A percentile compares a stretch with the other conserved stretches of the same genome.
These are phyloP conservation scores for Escallonia herrerae DNA, from an alignment of 129 eudicot species.

Conservation along the genomic window DNA sequence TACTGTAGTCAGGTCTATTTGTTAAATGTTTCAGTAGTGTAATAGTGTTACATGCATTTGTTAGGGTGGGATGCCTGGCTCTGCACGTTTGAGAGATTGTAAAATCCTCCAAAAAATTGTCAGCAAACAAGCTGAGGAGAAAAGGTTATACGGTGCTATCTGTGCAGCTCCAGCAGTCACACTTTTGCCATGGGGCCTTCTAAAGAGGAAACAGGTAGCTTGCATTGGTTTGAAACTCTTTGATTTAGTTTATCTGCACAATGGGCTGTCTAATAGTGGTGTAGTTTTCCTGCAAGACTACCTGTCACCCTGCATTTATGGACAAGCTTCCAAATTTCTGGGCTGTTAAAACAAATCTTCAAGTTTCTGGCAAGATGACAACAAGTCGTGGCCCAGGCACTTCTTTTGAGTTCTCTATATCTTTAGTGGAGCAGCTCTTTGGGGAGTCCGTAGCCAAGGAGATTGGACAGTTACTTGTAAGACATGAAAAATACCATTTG, in stretches of 20 bases:
- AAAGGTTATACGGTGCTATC: slow-evolving; percentile 82
- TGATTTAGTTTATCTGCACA: slow-evolving; percentile 6
- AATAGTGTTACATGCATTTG: too few relatives aligned
- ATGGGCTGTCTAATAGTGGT: slow-evolving; percentile 9
- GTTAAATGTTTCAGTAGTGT: too few relatives aligned
- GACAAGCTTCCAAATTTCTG: slow-evolving; percentile 81
- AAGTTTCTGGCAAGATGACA: slow-evolving; percentile 79
- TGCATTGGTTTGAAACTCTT: neutral
- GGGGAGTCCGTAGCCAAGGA: slow-evolving; percentile 58
- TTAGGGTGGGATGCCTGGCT: slow-evolving; percentile 99
- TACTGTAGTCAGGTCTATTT: neutral
- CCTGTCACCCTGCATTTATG: slow-evolving; percentile 94
- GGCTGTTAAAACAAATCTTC: slow-evolving; percentile 77
- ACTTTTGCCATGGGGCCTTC: slow-evolving; percentile 95
- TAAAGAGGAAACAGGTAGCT: slow-evolving; percentile 62
- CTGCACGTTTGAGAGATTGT: slow-evolving; percentile 81
- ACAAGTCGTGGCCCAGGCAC: slow-evolving; percentile 99
- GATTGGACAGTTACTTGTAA: slow-evolving; percentile 54
- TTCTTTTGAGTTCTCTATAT: slow-evolving; percentile 65
- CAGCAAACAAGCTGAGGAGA: slow-evolving; percentile 76
- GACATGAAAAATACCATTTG: slow-evolving; percentile 11
- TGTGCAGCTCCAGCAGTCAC: slow-evolving; percentile 99
- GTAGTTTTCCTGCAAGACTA: slow-evolving; percentile 43
- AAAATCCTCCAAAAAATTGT: slow-evolving; percentile 60
- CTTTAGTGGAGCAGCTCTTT: slow-evolving; percentile 71